These are phyloP conservation scores for Malus fusca DNA, from an alignment of 306 rosid species.

Conservation along the genomic window DNA sequence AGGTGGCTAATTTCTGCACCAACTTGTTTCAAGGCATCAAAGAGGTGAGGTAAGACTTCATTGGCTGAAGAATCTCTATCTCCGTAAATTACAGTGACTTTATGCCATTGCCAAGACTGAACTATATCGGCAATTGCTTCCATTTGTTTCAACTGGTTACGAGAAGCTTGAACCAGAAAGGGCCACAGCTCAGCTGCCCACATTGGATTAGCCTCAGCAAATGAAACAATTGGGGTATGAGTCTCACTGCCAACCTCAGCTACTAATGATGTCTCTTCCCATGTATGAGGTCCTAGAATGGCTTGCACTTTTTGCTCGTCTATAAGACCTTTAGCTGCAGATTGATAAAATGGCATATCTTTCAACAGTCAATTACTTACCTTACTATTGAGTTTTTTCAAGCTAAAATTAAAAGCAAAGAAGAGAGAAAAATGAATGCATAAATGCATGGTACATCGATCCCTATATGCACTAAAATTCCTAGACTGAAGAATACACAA, in stretches of 20 bases:
- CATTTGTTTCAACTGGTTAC: slow-evolving; percentile 23
- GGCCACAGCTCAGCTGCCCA: slow-evolving; percentile 39
- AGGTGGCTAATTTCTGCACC: slow-evolving; percentile 18
- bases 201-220: slow-evolving; percentile 35
- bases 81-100: slow-evolving; percentile 33
- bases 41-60: slow-evolving; percentile 25
- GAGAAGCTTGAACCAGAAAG: slow-evolving; percentile 34
- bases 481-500: no score
- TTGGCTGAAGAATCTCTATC: slow-evolving; percentile 29
- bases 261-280: slow-evolving; percentile 40
- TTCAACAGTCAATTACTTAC: not conserved
- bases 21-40: slow-evolving; percentile 16
- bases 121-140: slow-evolving; percentile 38
- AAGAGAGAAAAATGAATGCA: not conserved
- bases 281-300: slow-evolving; percentile 37
- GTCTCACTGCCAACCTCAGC: slow-evolving; percentile 27
- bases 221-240: slow-evolving; percentile 25
- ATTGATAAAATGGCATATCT: not conserved
- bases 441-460: not conserved
- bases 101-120: slow-evolving; percentile 35
- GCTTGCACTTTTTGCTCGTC: slow-evolving; percentile 23
- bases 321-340: slow-evolving; percentile 41
- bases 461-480: no score
- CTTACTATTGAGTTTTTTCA: not conserved
- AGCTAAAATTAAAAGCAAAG: not conserved